These are phyloP conservation scores for Lenzites betulinus DNA, from an alignment of 768 basidiomycete species.

Conservation along the genomic window DNA sequence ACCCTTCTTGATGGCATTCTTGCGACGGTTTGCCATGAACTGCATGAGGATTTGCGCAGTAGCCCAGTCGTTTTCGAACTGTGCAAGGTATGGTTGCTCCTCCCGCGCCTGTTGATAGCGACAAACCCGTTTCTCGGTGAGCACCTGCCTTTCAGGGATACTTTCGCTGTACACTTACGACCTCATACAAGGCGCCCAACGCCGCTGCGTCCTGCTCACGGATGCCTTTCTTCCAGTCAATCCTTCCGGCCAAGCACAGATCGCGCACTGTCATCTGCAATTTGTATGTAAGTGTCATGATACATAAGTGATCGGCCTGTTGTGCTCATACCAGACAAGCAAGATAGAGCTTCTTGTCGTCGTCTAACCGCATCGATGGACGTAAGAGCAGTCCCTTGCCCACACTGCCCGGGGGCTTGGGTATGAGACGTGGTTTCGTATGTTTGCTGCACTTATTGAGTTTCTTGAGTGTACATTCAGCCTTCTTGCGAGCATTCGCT, in stretches of 20 bases:
- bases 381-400: neutral
- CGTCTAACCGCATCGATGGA: neutral
- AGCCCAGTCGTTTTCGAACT: conserved; percentile 23
- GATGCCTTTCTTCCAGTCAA: neutral
- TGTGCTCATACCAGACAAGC: neutral
- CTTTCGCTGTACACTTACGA: neutral
- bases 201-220: neutral
- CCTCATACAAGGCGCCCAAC: neutral
- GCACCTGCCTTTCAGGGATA: neutral
- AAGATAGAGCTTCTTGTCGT: neutral
- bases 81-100: conserved; percentile 14
- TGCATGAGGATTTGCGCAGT: conserved; percentile 23
- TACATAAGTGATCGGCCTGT: neutral
- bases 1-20: conserved; percentile 4
- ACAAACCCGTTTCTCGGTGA: neutral
- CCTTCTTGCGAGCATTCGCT: neutral
- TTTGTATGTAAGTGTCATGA: neutral
- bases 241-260: neutral
- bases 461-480: neutral
- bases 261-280: neutral
- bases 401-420: neutral
- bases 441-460: neutral
- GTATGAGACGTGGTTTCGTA: neutral
- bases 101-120: neutral
- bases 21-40: conserved; percentile 20